phyloP scores from a whole-genome alignment of 306 rosid species.

The Ammopiptanthus mongolicus region DNA sequence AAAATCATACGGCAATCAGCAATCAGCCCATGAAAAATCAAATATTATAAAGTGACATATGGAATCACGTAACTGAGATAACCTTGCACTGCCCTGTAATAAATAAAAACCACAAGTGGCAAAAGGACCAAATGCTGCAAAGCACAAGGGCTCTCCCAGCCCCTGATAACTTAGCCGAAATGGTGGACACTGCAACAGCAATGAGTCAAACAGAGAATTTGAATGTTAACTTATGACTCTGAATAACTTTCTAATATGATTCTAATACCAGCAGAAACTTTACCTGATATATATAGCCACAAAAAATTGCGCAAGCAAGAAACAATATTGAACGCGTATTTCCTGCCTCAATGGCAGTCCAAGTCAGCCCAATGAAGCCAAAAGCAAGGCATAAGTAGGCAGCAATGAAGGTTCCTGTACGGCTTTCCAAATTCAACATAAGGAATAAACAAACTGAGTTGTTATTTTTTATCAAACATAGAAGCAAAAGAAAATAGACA shows the following conservation, averaged over 20 bases:
- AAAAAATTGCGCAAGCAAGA: slow-evolving; percentile 61
- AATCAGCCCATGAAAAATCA: slow-evolving; percentile 21
- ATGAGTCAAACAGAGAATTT: background rate
- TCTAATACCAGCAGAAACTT: background rate
- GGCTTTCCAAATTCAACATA: slow-evolving; percentile 51
- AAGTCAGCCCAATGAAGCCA: slow-evolving; percentile 65
- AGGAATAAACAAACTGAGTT: slow-evolving; percentile 19
- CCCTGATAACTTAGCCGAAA: slow-evolving; percentile 87
- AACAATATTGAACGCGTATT: slow-evolving; percentile 54
- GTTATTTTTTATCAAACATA: background rate
- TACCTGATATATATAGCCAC: slow-evolving; percentile 88
- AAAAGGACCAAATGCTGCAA: slow-evolving; percentile 90
- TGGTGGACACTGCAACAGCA: slow-evolving; percentile 80
- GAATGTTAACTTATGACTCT: background rate
- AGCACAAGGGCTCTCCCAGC: slow-evolving; percentile 90
- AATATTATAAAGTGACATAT: background rate
- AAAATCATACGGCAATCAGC: slow-evolving; percentile 25
- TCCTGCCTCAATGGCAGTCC: slow-evolving; percentile 60
- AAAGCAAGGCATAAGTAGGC: slow-evolving; percentile 61
- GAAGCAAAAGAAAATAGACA: background rate
- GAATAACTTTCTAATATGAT: background rate
- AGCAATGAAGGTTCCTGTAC: slow-evolving; percentile 60
- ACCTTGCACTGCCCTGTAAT: slow-evolving; percentile 73
- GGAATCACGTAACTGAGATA: slow-evolving; percentile 7
- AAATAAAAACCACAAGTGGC: slow-evolving; percentile 83